These are phyloP conservation scores for Trypanosoma melophagium DNA, from an alignment of 208 protist species.

Conservation along the genomic window DNA sequence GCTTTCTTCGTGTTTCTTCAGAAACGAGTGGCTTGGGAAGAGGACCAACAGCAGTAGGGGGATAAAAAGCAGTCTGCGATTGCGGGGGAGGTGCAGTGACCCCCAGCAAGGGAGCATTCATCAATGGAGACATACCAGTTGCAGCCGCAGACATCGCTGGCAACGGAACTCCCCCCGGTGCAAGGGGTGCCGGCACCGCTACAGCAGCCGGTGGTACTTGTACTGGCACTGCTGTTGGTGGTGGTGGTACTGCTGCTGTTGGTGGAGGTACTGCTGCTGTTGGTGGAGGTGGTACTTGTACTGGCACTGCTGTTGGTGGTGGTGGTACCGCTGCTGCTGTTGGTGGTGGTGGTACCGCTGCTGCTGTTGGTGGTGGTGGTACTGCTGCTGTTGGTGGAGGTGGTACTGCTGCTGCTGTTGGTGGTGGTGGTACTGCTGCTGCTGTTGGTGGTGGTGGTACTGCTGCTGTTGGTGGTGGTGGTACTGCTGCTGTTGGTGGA, in stretches of 20 bases:
- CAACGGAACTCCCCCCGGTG: too few relatives aligned
- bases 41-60: background rate
- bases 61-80: background rate
- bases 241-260: background rate
- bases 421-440: conserved; percentile 14
- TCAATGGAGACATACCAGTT: too few relatives aligned
- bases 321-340: conserved; percentile 8
- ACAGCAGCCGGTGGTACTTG: background rate
- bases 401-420: conserved; percentile 5
- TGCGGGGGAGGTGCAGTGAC: background rate
- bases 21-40: conserved; percentile 31
- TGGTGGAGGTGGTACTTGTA: conserved; percentile 21
- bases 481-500: conserved; percentile 1
- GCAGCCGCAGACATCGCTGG: too few relatives aligned
- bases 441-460: conserved; percentile 9
- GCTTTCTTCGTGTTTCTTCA: conserved; percentile 33
- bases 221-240: background rate
- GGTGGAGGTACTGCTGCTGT: background rate
- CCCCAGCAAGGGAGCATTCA: background rate
- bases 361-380: conserved; percentile 11
- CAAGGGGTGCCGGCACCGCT: too few relatives aligned
- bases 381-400: conserved; percentile 4
- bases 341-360: conserved; percentile 12
- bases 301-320: conserved; percentile 19
- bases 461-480: background rate